phyloP scores from a whole-genome alignment of 495 filamentous ascomycete genomes.

The Talaromyces wortmannii region DNA sequence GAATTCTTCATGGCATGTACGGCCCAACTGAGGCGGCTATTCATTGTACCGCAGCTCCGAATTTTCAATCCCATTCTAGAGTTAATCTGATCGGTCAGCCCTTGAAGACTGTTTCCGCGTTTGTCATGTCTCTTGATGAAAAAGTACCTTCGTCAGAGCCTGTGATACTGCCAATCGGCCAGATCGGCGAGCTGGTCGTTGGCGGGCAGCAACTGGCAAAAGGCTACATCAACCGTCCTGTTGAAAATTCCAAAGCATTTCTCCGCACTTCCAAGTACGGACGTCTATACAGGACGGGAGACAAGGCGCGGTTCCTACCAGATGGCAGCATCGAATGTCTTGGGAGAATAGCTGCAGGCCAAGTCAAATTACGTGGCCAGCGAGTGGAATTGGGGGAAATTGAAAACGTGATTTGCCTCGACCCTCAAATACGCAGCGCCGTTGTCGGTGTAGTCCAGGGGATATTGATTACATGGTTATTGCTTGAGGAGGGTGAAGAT shows the following conservation, averaged over 20 bases:
- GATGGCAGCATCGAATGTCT: constrained; percentile 72
- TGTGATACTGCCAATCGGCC: constrained; percentile 55
- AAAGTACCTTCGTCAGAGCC: constrained; percentile 23
- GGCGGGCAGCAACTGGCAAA: constrained; percentile 72
- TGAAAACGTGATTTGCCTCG: constrained; percentile 58
- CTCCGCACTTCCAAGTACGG: constrained; percentile 45
- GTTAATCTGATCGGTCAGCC: constrained; percentile 65
- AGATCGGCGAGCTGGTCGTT: constrained; percentile 75
- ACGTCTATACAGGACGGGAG: constrained; percentile 73
- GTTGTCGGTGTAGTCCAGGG: constrained; percentile 54
- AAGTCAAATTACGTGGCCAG: constrained; percentile 79
- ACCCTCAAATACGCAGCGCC: constrained; percentile 42
- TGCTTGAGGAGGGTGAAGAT: constrained; percentile 26
- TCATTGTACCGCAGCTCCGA: constrained; percentile 56
- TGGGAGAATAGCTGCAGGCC: constrained; percentile 67
- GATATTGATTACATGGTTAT: constrained; percentile 62
- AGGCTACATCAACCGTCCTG: constrained; percentile 72
- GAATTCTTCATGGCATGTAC: constrained; percentile 78
- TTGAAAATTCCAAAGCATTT: constrained; percentile 63
- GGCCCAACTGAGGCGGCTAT: constrained; percentile 82
- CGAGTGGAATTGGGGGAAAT: constrained; percentile 79
- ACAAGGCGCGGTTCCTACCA: constrained; percentile 61
- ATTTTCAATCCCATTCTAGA: constrained; percentile 35
- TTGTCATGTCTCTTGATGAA: constrained; percentile 44
- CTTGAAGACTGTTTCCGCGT: constrained; percentile 69